These are phyloP conservation scores for Mycothermus thermophilus DNA, from an alignment of 495 filamentous ascomycete genomes.

Conservation along the genomic window DNA sequence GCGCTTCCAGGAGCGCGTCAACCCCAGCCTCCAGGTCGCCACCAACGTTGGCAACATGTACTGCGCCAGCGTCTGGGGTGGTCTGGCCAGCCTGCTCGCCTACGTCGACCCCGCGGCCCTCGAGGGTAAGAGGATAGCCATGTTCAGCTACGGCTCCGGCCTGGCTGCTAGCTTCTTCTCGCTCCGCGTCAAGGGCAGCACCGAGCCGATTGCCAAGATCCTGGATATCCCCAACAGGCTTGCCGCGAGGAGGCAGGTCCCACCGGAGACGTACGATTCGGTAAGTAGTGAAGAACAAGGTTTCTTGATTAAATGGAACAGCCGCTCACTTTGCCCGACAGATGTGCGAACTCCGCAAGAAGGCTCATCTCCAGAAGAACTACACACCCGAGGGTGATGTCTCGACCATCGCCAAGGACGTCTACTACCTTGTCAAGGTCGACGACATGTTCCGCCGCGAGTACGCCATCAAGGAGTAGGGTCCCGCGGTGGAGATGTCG, in stretches of 20 bases:
- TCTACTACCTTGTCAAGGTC: constrained; percentile 80
- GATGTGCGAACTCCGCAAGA: constrained; percentile 90
- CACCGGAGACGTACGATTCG: constrained; percentile 76
- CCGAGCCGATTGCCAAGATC: constrained; percentile 59
- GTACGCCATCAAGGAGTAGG: constrained; percentile 83
- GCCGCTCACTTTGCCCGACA: constrained; percentile 18
- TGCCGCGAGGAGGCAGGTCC: constrained; percentile 52
- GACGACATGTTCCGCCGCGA: constrained; percentile 92
- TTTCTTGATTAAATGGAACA: no score
- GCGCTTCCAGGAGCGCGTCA: constrained; percentile 77
- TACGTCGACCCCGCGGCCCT: constrained; percentile 53
- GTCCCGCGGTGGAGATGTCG: no score
- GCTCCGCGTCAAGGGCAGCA: constrained; percentile 65
- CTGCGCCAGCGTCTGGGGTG: constrained; percentile 84
- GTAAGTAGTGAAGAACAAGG: constrained; percentile 47
- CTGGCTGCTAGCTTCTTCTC: constrained; percentile 85
- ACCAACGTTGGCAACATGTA: constrained; percentile 99
- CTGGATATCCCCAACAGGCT: constrained; percentile 70
- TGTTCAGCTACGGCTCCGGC: constrained; percentile 94
- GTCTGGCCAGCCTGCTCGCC: constrained; percentile 61
- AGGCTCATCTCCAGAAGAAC: constrained; percentile 86
- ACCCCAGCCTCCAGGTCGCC: constrained; percentile 70
- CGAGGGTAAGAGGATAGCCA: constrained; percentile 71
- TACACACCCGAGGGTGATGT: constrained; percentile 64
- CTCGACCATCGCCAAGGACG: constrained; percentile 63